phyloP scores from a whole-genome alignment of 768 basidiomycete species.

The Russula sp. region DNA sequence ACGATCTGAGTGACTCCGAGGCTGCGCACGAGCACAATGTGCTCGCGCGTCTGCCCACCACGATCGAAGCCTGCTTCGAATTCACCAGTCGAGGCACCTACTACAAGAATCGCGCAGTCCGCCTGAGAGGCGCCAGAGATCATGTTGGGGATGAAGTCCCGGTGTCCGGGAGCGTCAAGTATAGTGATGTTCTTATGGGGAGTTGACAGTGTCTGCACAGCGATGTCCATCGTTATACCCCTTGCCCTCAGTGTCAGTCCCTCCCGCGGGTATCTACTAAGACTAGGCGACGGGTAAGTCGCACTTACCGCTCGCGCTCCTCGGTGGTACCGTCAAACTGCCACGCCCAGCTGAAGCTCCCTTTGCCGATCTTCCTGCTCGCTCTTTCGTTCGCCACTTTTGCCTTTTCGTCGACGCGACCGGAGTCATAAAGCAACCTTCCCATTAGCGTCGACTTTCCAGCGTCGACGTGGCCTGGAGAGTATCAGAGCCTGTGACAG shows the following conservation, averaged over 20 bases:
- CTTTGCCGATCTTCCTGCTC: constrained; percentile 84
- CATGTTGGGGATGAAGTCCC: constrained; percentile 99
- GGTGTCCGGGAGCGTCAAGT: constrained; percentile 96
- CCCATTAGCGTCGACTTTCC: constrained; percentile 99
- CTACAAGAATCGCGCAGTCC: constrained; percentile 88
- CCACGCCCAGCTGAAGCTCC: constrained; percentile 98
- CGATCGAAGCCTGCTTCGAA: constrained; percentile 95
- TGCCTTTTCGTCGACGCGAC: constrained; percentile 79
- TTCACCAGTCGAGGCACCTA: constrained; percentile 84
- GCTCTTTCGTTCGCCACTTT: constrained; percentile 81
- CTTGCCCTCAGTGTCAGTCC: constrained; percentile 42
- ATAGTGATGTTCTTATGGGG: constrained; percentile 75
- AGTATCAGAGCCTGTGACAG: constrained; percentile 1
- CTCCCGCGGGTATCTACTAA: not conserved
- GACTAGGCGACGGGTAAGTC: not conserved
- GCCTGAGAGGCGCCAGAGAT: constrained; percentile 98
- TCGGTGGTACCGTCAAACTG: constrained; percentile 88
- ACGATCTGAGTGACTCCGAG: constrained; percentile 88
- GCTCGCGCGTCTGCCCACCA: constrained; percentile 94
- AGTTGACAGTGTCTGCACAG: constrained; percentile 70
- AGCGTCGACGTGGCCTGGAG: constrained; percentile 91
- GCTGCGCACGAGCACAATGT: constrained; percentile 84
- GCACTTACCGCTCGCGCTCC: constrained; percentile 79
- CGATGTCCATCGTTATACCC: constrained; percentile 98
- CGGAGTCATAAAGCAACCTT: constrained; percentile 85